phyloP scores from a whole-genome alignment of 352 stramenopile genomes.

The Globisporangium megalacanthum region DNA sequence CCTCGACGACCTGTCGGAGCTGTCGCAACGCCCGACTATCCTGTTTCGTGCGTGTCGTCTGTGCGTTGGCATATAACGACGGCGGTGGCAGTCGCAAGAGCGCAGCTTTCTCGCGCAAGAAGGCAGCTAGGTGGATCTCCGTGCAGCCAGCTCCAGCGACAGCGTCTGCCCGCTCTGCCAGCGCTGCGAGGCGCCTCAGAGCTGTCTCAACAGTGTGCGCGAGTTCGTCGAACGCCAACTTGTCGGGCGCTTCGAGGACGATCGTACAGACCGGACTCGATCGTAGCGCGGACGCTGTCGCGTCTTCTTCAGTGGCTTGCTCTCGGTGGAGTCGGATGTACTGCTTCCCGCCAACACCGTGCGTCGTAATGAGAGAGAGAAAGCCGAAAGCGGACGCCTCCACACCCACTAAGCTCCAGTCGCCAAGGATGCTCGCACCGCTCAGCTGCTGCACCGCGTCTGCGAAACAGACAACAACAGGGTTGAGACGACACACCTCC shows the following conservation, averaged over 20 bases:
- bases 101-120: conserved; percentile 26
- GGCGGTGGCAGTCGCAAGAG: conserved; percentile 9
- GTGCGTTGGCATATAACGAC: background rate
- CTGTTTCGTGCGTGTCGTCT: background rate
- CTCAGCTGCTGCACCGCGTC: conserved; percentile 44
- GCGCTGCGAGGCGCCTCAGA: conserved; percentile 28
- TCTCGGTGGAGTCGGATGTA: conserved; percentile 30
- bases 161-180: conserved; percentile 33
- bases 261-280: conserved; percentile 37
- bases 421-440: conserved; percentile 35
- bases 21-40: conserved; percentile 21
- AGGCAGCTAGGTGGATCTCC: conserved; percentile 41
- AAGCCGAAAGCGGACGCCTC: conserved; percentile 25
- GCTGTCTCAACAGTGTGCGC: conserved; percentile 30
- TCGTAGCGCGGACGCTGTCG: background rate
- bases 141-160: conserved; percentile 44
- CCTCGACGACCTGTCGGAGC: conserved; percentile 20
- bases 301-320: background rate
- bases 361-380: conserved; percentile 31
- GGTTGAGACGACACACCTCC: background rate
- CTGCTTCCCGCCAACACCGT: conserved; percentile 26
- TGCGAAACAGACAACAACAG: conserved; percentile 6
- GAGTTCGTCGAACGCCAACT: conserved; percentile 40
- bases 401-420: conserved; percentile 32
- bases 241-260: conserved; percentile 24